These are phyloP conservation scores for Paraphoma sp. DNA, from an alignment of 2,329 filamentous ascomycete species.

Conservation along the genomic window DNA sequence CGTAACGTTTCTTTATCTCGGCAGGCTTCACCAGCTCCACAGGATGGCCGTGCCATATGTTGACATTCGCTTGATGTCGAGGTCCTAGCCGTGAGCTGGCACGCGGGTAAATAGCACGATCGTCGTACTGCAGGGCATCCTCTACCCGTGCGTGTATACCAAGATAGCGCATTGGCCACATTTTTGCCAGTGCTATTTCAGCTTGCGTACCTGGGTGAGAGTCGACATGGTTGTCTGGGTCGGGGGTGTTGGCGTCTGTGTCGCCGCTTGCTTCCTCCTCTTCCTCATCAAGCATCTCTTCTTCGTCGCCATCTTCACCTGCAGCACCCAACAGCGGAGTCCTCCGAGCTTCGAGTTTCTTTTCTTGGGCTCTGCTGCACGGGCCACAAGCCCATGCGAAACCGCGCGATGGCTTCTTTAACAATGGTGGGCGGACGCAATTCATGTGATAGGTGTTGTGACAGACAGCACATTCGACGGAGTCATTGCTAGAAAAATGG, in stretches of 20 bases:
- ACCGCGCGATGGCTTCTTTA: constrained; percentile 95
- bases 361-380: constrained; percentile 94
- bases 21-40: constrained; percentile 89
- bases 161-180: constrained; percentile 96
- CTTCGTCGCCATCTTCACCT: constrained; percentile 65
- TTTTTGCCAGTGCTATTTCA: constrained; percentile 88
- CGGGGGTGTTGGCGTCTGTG: constrained; percentile 63
- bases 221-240: constrained; percentile 60
- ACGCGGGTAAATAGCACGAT: constrained; percentile 89
- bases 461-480: constrained; percentile 96
- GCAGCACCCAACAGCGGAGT: constrained; percentile 72
- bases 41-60: constrained; percentile 83
- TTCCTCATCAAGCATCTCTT: constrained; percentile 70
- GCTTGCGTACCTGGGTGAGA: constrained; percentile 75
- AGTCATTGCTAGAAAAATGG: constrained; percentile 72
- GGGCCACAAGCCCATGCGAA: constrained; percentile 98
- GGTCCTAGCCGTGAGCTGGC: constrained; percentile 92
- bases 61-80: constrained; percentile 86
- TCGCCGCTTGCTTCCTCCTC: constrained; percentile 71
- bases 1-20: constrained; percentile 80
- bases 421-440: constrained; percentile 87
- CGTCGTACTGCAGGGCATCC: constrained; percentile 95
- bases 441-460: constrained; percentile 98
- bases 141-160: constrained; percentile 95
- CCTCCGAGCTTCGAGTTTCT: constrained; percentile 86